phyloP scores from a whole-genome alignment of 140 eudicot genomes.

The Artemisia princeps region DNA sequence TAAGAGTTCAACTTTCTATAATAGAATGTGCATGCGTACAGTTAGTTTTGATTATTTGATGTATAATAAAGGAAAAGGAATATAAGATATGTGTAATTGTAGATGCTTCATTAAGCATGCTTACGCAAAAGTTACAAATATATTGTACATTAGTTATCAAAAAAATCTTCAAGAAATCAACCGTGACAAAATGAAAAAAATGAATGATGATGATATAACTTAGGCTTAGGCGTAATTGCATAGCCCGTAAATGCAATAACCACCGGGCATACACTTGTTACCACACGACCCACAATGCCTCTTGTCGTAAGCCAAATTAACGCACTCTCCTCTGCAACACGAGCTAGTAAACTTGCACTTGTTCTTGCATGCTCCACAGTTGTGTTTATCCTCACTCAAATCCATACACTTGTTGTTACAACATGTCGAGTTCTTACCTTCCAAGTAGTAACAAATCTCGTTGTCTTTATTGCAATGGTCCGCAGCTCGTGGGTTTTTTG shows the following conservation, averaged over 20 bases:
- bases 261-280: slow-evolving; percentile 37
- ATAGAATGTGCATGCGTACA: no score
- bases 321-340: slow-evolving; percentile 58
- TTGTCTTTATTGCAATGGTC: slow-evolving; percentile 53
- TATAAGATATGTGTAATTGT: background rate
- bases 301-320: slow-evolving; percentile 43
- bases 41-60: background rate
- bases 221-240: slow-evolving; percentile 16
- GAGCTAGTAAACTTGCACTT: slow-evolving; percentile 33
- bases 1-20: no score
- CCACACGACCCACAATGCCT: slow-evolving; percentile 53
- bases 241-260: slow-evolving; percentile 27
- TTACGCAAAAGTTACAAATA: background rate
- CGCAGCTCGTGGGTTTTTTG: slow-evolving; percentile 39
- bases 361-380: slow-evolving; percentile 34
- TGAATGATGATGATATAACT: background rate
- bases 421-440: slow-evolving; percentile 48
- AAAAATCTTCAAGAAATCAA: background rate
- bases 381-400: slow-evolving; percentile 23
- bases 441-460: slow-evolving; percentile 3
- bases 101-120: background rate
- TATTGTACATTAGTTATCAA: background rate
- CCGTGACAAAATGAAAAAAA: background rate
- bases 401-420: slow-evolving; percentile 56
- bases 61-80: background rate